Conservation (phyloP, 2,329 filamentous ascomycete genomes). For the Ceratocystiopsis sp. region DNA sequence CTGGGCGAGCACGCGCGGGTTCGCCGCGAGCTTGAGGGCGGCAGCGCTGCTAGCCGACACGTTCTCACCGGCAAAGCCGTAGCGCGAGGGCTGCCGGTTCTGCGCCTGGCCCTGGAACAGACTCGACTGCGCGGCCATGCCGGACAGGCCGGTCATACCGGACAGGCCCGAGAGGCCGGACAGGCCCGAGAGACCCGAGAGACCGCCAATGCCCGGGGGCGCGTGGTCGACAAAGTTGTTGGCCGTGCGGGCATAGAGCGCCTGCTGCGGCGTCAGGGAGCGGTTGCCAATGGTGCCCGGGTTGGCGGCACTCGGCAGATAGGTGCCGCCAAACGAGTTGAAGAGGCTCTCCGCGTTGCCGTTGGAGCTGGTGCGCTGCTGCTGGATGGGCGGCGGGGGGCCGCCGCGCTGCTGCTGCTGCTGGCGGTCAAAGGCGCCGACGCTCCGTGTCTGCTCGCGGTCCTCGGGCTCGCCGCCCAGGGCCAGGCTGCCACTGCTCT, state of each 20-base stretch:
- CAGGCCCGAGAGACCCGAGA: no score
- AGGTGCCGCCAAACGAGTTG: constrained; percentile 31
- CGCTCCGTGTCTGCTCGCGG: constrained; percentile 37
- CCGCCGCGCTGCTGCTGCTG: constrained; percentile 38
- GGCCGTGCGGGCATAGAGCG: constrained; percentile 47
- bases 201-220: constrained; percentile 7
- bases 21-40: constrained; percentile 60
- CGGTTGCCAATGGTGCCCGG: constrained; percentile 11
- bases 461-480: constrained; percentile 89
- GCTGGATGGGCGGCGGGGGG: constrained; percentile 63
- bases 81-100: constrained; percentile 69
- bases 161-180: no score
- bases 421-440: constrained; percentile 26
- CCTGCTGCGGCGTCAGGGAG: constrained; percentile 13
- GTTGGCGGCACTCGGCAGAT: constrained; percentile 24
- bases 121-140: constrained; percentile 6
- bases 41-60: constrained; percentile 40
- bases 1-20: constrained; percentile 66
- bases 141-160: no score
- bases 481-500: constrained; percentile 70
- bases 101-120: constrained; percentile 50
- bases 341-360: constrained; percentile 33
- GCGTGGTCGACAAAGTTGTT: constrained; percentile 36
- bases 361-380: constrained; percentile 14
- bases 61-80: constrained; percentile 70